Percentiles rank a stretch among this genome's conserved stretches.
Conservation (phyloP, 257 asterid genomes). For the Lithospermum erythrorhizon region DNA sequence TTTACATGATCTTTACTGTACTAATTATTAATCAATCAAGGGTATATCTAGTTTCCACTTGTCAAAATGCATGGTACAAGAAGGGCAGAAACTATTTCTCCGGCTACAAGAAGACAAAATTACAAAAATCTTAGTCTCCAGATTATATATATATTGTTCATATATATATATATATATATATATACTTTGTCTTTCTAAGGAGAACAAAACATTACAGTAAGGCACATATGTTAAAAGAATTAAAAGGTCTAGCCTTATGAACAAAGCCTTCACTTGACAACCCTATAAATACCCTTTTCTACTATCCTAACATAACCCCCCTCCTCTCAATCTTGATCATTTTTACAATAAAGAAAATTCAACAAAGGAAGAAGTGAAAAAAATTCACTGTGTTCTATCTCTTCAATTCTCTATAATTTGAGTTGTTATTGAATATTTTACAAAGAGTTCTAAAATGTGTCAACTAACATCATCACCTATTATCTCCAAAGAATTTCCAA, state of each 20-base stretch:
- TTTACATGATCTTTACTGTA: no score
- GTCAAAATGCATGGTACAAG: neutral
- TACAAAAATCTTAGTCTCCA: neutral
- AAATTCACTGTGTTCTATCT: no score
- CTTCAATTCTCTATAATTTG: no score
- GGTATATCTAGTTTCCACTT: neutral
- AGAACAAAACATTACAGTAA: neutral
- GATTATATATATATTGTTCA: no score
- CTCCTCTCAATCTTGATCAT: neutral
- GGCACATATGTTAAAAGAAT: neutral
- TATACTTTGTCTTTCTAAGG: neutral
- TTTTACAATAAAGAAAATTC: neutral
- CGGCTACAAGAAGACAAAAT: no score
- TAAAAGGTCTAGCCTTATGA: no score
- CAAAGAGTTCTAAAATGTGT: neutral
- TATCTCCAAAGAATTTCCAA: neutral
- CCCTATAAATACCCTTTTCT: neutral
- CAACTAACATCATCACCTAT: neutral
- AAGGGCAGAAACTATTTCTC: no score
- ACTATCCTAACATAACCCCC: neutral
- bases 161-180: no score
- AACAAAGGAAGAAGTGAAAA: no score
- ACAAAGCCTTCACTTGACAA: neutral
- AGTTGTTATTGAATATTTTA: neutral
- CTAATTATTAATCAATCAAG: no score